Evolutionary conservation across 257 asterid species (phyloP), one percentile per base, ranked within the genome.

Genomic region (Salvia splendens): DNA sequence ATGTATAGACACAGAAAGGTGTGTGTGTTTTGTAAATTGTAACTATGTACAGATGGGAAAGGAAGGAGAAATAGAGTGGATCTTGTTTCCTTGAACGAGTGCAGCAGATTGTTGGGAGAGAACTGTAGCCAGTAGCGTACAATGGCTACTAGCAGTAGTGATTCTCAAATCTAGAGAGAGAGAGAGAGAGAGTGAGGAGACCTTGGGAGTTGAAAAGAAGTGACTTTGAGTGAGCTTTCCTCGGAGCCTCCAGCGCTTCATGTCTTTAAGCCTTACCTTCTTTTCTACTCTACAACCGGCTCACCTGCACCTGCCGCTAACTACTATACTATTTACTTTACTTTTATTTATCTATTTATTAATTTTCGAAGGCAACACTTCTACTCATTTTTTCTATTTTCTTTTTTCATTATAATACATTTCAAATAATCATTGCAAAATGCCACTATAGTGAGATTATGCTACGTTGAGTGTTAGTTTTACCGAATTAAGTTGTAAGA

Each of bases 201-300:
- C 75, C 67, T 78, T 53, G 87, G 78, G 82, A 69, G 82, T 75
- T 61, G 78, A 77, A 78, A 78, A 67, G 80, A 81, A 69, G 82
- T 54, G 86, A 79, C 73, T 78, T 75, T 64, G 81, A 80, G 84
- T 71, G 83, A 83, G 87, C 80, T 73, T 79, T 81, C 79, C 73
- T 73, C 77, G 87, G 82, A 76, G 92, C 74, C 66, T 73, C 77
- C 82, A 71, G 84, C 80, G 73, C 62, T 75, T 73, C 65, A 52
- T 73, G 80, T 76, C 86, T 77, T 77, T 71, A 75, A 30, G 69
- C 67, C 74, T 52, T 59, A 61, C 51, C 3, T 6, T 74, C 51
- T 55, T 53, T 72, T 64, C 8, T 67, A 36, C 4, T 55, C 79
- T 72, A 51, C 78, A 3, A 0, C 68, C 14, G 82, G 84, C 62